Conservation (phyloP, 106 monocot species). For the Cymbidium sinense region DNA sequence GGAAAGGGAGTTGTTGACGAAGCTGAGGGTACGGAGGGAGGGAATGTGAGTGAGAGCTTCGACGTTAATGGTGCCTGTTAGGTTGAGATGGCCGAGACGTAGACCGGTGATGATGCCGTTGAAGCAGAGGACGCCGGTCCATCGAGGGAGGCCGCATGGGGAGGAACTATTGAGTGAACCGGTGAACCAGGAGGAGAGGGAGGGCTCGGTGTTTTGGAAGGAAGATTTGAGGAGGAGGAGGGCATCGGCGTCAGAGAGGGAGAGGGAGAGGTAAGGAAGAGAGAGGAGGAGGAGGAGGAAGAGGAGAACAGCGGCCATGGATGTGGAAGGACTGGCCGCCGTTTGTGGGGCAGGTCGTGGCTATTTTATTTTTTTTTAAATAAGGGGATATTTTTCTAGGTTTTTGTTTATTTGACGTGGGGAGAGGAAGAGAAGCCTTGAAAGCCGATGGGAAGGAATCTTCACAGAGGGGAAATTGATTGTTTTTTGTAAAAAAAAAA, state of each 20-base stretch:
- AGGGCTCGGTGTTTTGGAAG: conserved; percentile 11
- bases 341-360: neutral
- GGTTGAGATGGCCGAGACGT: conserved; percentile 23
- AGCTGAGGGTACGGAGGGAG: conserved; percentile 38
- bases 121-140: conserved; percentile 50
- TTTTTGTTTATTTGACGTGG: neutral
- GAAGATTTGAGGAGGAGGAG: conserved; percentile 32
- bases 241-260: conserved; percentile 19
- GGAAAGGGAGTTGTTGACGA: conserved; percentile 39
- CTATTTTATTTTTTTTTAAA: neutral
- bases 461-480: neutral
- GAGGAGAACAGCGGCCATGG: conserved; percentile 2
- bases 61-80: conserved; percentile 31
- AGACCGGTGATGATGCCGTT: conserved; percentile 33
- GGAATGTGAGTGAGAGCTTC: conserved; percentile 20
- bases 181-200: conserved; percentile 24
- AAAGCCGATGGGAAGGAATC: neutral
- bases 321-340: neutral
- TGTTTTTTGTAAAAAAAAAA: neutral
- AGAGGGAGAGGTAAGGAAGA: conserved; percentile 5
- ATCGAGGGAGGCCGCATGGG: neutral
- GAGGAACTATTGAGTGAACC: neutral
- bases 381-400: neutral
- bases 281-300: conserved; percentile 18
- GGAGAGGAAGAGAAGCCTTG: no score